These are phyloP conservation scores for Diutina neorugosa DNA, from an alignment of 1,139 yeast genomes.

Conservation along the genomic window DNA sequence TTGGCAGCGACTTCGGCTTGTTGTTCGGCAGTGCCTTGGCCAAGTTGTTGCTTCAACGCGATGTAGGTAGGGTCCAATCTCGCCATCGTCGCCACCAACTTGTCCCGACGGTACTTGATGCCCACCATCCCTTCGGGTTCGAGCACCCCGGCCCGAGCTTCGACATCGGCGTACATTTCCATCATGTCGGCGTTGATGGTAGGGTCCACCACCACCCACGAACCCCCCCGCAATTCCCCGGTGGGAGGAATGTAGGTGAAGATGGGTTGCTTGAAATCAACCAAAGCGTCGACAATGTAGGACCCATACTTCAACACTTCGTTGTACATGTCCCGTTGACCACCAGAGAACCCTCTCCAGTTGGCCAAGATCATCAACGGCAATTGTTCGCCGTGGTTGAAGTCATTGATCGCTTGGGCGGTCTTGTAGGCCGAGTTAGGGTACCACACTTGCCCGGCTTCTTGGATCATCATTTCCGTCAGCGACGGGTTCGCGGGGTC, in stretches of 20 bases:
- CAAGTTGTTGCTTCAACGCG: constrained; percentile 48
- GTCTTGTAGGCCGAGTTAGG: constrained; percentile 98
- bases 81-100: constrained; percentile 76
- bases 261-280: constrained; percentile 92
- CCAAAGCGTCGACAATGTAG: constrained; percentile 91
- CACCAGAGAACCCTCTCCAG: constrained; percentile 99
- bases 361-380: constrained; percentile 96
- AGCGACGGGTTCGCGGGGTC: constrained; percentile 97
- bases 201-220: constrained; percentile 99
- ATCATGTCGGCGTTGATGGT: constrained; percentile 92
- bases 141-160: constrained; percentile 95
- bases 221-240: constrained; percentile 98
- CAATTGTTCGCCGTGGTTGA: constrained; percentile 93
- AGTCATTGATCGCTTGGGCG: constrained; percentile 95
- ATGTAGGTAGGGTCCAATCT: constrained; percentile 75
- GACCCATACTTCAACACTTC: constrained; percentile 96
- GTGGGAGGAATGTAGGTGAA: constrained; percentile 95
- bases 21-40: constrained; percentile 48
- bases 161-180: constrained; percentile 98
- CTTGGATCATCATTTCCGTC: constrained; percentile 77
- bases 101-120: constrained; percentile 90
- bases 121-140: constrained; percentile 99
- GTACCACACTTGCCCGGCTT: constrained; percentile 99
- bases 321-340: constrained; percentile 98
- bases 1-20: constrained; percentile 52